These are phyloP conservation scores for Mimosa pudica DNA, from an alignment of 306 rosid species.

Conservation along the genomic window DNA sequence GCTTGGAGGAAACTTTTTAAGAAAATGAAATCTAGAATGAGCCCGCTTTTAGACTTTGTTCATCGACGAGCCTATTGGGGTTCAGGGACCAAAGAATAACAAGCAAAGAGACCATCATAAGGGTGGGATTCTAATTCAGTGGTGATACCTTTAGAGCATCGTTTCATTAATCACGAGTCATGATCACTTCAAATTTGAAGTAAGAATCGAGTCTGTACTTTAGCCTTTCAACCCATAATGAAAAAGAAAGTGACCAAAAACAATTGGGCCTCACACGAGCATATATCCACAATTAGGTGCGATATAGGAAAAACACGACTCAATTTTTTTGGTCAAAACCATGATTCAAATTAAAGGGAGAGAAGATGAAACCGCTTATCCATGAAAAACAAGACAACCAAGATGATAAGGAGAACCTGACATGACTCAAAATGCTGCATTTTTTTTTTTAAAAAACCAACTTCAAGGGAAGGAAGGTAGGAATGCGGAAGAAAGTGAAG, in stretches of 20 bases:
- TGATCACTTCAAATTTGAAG: not conserved
- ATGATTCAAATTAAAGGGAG: no score
- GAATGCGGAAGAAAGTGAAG: conserved; percentile 12
- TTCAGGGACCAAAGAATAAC: no score
- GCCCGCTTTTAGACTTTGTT: not conserved
- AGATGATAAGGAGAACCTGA: no score
- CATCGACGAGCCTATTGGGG: not conserved
- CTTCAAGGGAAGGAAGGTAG: not conserved
- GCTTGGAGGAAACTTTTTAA: not conserved
- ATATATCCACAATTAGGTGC: not conserved
- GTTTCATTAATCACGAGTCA: no score
- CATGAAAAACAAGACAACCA: no score
- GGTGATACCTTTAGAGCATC: no score
- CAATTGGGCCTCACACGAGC: not conserved
- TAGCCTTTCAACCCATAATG: not conserved
- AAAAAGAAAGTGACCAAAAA: not conserved
- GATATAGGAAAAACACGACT: not conserved
- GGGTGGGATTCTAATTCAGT: no score
- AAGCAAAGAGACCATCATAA: no score
- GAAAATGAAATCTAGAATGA: not conserved
- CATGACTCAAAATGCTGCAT: no score
- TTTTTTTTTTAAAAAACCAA: not conserved
- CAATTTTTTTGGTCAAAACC: no score
- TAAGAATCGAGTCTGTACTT: no score
- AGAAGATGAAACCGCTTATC: not conserved